Evolutionary conservation across 108 stramenopile genomes (phyloP), one percentile per base, ranked within the genome.

Genomic region (Ochromonas danica): DNA sequence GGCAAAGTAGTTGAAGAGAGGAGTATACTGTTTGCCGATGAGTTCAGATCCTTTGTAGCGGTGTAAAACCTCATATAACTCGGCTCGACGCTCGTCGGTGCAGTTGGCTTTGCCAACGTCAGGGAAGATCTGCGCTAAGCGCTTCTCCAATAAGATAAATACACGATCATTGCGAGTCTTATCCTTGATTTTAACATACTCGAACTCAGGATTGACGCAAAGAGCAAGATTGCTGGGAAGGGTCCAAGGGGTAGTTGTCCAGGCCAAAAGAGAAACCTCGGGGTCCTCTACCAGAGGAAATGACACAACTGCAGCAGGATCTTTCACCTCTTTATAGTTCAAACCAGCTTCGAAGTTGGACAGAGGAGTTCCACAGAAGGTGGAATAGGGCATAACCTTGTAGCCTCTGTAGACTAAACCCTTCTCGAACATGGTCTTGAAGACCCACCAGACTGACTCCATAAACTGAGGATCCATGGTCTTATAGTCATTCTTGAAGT

Each of bases 391-490:
- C 98, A 99, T 99, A 70, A 97, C 98, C 88, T 97, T 97, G 90
- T 94, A 97, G 14, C 98, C 98, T 70, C 94, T 92, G 85, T 99
- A 99, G 40, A 99, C 97, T 61, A 99, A 88, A 62, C 88, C 89
- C 89, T 99, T 99, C 27, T 96, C 91, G 82, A 91, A 94, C 61
- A 90, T 30, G 0, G 61, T 88, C 78, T 89, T 88, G 85, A 99
- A 99, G 25, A 99, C 98, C 98, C 98, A 99, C 98, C 98, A 99
- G 22, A 99, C 97, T 82, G 88, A 90, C 89, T 99, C 98, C 98
- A 99, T 99, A 88, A 96, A 99, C 39, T 86, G 84, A 0, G 94
- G 89, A 85, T 99, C 94, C 95, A 99, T 94, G 30, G 98, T 99
- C 88, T 98, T 98, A 88, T 99, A 99, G 87, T 98, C 98, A 83